Evolutionary conservation across 2,329 filamentous ascomycete genomes (phyloP), one percentile per base, ranked within the genome.

Genomic region (Sporothrix schenckii): DNA sequence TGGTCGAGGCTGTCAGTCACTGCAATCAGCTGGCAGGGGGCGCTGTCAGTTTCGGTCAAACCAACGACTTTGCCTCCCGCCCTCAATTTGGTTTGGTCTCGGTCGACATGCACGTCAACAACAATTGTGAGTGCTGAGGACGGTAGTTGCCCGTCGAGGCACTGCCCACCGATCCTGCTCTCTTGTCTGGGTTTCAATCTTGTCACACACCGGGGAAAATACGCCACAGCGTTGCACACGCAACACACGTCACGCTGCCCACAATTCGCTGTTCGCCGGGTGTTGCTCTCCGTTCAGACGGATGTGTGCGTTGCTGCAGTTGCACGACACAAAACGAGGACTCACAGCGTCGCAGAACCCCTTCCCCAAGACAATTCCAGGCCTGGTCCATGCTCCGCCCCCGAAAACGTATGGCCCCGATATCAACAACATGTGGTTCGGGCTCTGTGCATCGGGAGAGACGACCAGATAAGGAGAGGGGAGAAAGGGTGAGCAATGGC

Each of bases 131-230:
- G 52, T 34, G 6, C 34, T 34, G 5, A 34, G 3, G 34, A 34
- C 34, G 34, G 47, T 56, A 56, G 52, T 52, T 50, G 24, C 44
- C 39, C 6, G 50, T 65, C 34, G 54, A 54, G 53, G 13, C 53
- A 30, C 21, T 19, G 14, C 30, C 4, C 34, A 41, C n/a, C 30
- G 27, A 16, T 58, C 54, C 16, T 10, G 4, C 27, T 56, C 24
- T 21, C 34, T 44, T n/a, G 34, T 27, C 39, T 24, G 14, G 41
- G 7, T 21, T 60, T 13, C 34, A 16, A 24, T 58, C 24, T 44
- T 69, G 66, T 69, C 66, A 44, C 39, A 61, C 66, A 24, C 66
- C 66, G 66, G 53, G 52, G 52, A 52, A 4, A 39, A 61, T 61
- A 41, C 54, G 50, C 34, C 52, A 68, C 66, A 56, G 52, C 66